Base-by-base conservation (phyloP, 1,284 basidiomycete species). In the Microbotryum violaceum region DNA sequence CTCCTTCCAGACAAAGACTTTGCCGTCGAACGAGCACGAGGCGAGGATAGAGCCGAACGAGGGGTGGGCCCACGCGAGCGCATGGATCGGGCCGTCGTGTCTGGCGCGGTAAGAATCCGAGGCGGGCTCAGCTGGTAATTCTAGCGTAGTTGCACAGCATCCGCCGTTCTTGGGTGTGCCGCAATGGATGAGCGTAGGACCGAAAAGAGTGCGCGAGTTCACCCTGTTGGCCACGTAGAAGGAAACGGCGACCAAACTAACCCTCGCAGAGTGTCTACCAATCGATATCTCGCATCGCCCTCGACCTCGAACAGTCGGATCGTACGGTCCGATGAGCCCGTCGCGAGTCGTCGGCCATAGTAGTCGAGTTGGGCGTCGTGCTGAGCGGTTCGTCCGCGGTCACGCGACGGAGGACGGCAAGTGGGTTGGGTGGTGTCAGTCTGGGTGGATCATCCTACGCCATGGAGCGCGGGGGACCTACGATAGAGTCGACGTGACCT, bases 301-400 rank as follows among this genome's bases (percentile, higher is more conserved):
- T 93, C 84, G 29, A 97, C 87, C 71, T 97, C 91, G 74, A 98
- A 98, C 9, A 97, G 87, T 72, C 91, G 90, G 70, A 98, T 88
- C 0, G 91, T 96, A 62, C 91, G 83, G 79, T 98, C 96, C 0
- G 91, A 94, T 0, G 91, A 97, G 75, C 92, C 97, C 1, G 94
- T 98, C 5, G 94, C 94, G 3, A 98, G 84, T 53, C 92, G 83
- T 77, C 93, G 94, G 57, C 92, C 93, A 73, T 97, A 97, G 79
- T 94, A 97, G 77, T 98, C 94, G 52, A 98, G 81, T 75, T 97
- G 94, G 27, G 94, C 93, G 75, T 98, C 94, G 76, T 98, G 94
- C 90, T 94, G 71, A 18, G 44, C 49, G 3, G 37, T 14, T 14
- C 37, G 37, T 37, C 2, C 33, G 10, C 37, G 37, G 37, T 42